A percentile compares a stretch with the other conserved stretches of the same genome.
These are phyloP conservation scores for Apiotrichum domesticum DNA, from an alignment of 1,284 basidiomycete genomes.

Conservation along the genomic window DNA sequence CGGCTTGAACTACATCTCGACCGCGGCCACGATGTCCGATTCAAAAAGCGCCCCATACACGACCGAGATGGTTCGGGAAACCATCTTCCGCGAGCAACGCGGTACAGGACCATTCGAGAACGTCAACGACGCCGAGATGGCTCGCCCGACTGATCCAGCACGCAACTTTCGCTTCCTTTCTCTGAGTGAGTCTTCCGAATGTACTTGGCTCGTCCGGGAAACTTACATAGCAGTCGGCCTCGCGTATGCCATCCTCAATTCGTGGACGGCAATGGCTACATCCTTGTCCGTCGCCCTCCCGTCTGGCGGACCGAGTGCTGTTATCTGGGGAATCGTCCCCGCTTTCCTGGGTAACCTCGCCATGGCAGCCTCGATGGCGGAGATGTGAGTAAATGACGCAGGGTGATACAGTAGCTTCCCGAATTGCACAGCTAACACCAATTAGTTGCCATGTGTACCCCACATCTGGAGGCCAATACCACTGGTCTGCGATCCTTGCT, in stretches of 20 bases:
- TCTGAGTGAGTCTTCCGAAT: conserved; percentile 13
- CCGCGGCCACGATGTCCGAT: too few species aligned
- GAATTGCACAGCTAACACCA: not conserved
- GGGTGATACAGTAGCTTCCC: not conserved
- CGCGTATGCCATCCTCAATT: conserved; percentile 30
- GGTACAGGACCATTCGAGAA: conserved; percentile 21
- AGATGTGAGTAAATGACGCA: conserved; percentile 21
- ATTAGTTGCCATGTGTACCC: conserved; percentile 11
- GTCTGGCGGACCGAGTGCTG: conserved; percentile 42
- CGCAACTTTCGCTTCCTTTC: conserved; percentile 22
- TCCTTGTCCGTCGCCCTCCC: conserved; percentile 29
- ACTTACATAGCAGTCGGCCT: conserved; percentile 18
- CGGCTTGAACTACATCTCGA: too few species aligned
- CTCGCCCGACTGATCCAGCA: not conserved
- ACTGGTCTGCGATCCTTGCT: conserved; percentile 41
- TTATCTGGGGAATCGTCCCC: conserved; percentile 45
- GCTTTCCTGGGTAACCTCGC: conserved; percentile 38
- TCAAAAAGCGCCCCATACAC: conserved; percentile 10
- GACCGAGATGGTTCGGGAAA: conserved; percentile 17
- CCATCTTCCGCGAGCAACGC: conserved; percentile 21
- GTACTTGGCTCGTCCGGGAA: too few species aligned
- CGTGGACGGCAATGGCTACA: conserved; percentile 27
- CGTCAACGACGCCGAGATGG: not conserved
- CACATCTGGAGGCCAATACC: conserved; percentile 44
- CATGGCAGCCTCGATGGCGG: conserved; percentile 41